phyloP scores from a whole-genome alignment of 257 asterid species.

The Solanum clarkiae region DNA sequence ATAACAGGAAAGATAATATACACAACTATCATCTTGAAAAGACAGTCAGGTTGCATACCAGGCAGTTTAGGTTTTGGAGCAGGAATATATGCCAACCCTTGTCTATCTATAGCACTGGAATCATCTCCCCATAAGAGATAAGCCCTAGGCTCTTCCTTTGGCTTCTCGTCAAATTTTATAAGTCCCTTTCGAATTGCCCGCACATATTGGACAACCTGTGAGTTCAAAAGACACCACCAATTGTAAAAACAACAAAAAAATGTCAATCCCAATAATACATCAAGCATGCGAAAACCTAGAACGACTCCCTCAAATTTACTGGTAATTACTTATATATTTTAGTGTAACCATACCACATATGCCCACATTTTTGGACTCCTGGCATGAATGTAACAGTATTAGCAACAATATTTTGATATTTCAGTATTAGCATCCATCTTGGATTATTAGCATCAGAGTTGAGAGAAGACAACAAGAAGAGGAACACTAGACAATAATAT shows the following conservation, averaged over 20 bases:
- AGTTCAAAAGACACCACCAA: not conserved
- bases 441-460: not conserved
- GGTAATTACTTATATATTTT: not conserved
- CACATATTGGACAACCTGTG: constrained; percentile 60
- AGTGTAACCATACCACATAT: not conserved
- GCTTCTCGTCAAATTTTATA: constrained; percentile 64
- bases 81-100: constrained; percentile 79
- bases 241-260: not conserved
- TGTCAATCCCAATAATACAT: not conserved
- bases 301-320: not conserved
- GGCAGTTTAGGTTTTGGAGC: constrained; percentile 89
- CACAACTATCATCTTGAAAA: not conserved
- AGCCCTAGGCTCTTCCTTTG: constrained; percentile 53
- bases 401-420: not conserved
- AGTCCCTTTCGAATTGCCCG: constrained; percentile 76
- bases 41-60: constrained; percentile 21
- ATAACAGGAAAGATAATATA: not conserved
- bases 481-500: not conserved
- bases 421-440: not conserved
- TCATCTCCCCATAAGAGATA: constrained; percentile 82
- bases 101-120: constrained; percentile 56
- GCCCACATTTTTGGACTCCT: not conserved
- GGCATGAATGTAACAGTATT: not conserved
- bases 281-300: not conserved
- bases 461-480: not conserved